phyloP scores from a whole-genome alignment of 495 filamentous ascomycete genomes.

The Penicillium robsamsonii region DNA sequence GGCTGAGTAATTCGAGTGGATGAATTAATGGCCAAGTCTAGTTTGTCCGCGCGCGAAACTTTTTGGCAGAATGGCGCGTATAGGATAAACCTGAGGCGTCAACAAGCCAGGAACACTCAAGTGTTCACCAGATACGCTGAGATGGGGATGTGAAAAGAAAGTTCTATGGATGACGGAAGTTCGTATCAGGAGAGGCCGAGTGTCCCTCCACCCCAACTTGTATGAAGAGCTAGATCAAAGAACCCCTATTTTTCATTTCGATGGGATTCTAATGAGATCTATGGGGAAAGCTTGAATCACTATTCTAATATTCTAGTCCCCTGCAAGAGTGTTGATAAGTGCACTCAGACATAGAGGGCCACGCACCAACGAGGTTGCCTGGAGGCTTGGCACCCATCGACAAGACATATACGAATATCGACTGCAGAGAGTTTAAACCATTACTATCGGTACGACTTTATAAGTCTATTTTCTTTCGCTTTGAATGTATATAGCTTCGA shows the following conservation, averaged over 20 bases:
- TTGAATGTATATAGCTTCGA: slow-evolving; percentile 17
- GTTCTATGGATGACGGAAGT: slow-evolving; percentile 19
- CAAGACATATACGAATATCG: not conserved
- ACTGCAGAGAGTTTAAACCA: not conserved
- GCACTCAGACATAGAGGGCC: slow-evolving; percentile 14
- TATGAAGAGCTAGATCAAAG: not conserved
- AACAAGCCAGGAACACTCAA: slow-evolving; percentile 3
- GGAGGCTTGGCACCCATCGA: slow-evolving; percentile 21
- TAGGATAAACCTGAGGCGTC: not conserved
- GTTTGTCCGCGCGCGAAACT: slow-evolving; percentile 10
- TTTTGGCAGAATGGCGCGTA: slow-evolving; percentile 2
- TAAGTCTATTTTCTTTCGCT: slow-evolving; percentile 10
- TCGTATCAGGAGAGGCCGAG: slow-evolving; percentile 13
- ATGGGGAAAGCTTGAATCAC: not conserved
- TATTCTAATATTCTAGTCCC: not conserved
- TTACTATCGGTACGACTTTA: not conserved
- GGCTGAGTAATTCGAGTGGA: slow-evolving; percentile 18
- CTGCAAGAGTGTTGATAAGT: slow-evolving; percentile 3
- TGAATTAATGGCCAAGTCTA: slow-evolving; percentile 7
- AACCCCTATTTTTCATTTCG: slow-evolving; percentile 5
- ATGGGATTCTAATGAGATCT: slow-evolving; percentile 2
- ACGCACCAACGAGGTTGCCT: slow-evolving; percentile 27
- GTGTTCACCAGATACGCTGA: slow-evolving; percentile 8
- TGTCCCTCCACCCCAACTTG: not conserved
- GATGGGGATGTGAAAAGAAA: slow-evolving; percentile 16